Conservation (phyloP, 257 asterid species). For the Nicotiana tomentosiformis region DNA sequence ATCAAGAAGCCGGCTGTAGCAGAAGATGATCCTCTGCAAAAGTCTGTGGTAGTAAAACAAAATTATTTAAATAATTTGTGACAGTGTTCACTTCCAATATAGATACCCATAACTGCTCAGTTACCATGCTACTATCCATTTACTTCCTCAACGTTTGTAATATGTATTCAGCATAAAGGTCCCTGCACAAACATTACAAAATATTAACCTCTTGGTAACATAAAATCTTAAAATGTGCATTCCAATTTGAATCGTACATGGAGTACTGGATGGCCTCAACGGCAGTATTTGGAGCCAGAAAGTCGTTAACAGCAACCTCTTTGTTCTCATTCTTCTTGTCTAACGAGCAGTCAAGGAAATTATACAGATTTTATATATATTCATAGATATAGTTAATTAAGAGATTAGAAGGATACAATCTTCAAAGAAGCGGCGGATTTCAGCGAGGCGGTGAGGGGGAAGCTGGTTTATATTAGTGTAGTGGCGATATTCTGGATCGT, state of each 20-base stretch:
- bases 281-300: constrained; percentile 45
- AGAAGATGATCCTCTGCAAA: background rate
- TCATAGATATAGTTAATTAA: background rate
- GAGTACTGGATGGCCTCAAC: constrained; percentile 55
- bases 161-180: constrained; percentile 40
- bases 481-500: constrained; percentile 4
- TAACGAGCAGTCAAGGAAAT: constrained; percentile 24
- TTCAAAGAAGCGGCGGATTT: constrained; percentile 3
- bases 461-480: background rate
- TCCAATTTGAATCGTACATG: constrained; percentile 21
- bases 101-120: background rate
- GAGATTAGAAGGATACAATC: background rate
- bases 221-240: background rate
- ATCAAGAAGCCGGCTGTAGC: background rate
- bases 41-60: background rate
- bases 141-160: constrained; percentile 30
- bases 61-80: background rate
- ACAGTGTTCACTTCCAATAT: background rate
- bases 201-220: background rate
- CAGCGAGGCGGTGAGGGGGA: constrained; percentile 1
- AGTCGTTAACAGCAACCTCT: constrained; percentile 58
- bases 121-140: background rate
- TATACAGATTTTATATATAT: background rate
- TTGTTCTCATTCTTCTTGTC: constrained; percentile 79
- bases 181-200: constrained; percentile 23